These are phyloP conservation scores for Aaosphaeria arxii DNA, from an alignment of 2,329 filamentous ascomycete species.

Conservation along the genomic window DNA sequence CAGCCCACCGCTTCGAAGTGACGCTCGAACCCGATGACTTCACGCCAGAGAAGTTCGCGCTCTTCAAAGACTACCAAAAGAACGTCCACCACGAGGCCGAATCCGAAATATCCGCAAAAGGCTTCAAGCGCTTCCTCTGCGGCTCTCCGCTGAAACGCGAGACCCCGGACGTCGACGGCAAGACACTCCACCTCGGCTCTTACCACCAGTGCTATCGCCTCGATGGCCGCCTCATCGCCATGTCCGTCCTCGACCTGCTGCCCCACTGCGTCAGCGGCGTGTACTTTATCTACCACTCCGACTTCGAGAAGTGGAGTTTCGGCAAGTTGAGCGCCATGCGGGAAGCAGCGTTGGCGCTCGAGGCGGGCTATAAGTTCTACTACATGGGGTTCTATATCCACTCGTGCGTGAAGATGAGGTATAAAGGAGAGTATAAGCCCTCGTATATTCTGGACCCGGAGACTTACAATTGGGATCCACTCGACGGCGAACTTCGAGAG, in stretches of 20 bases:
- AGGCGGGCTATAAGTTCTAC: constrained; percentile 71
- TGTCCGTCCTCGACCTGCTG: constrained; percentile 74
- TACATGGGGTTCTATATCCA: constrained; percentile 86
- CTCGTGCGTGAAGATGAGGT: constrained; percentile 76
- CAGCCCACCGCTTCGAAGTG: constrained; percentile 66
- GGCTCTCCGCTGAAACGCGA: constrained; percentile 60
- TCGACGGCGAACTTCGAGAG: constrained; percentile 53
- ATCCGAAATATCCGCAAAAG: constrained; percentile 55
- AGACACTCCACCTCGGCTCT: constrained; percentile 62
- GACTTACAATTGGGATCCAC: constrained; percentile 58
- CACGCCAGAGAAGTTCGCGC: constrained; percentile 69
- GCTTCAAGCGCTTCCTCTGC: constrained; percentile 74
- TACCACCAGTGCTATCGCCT: constrained; percentile 81
- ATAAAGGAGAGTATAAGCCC: constrained; percentile 77
- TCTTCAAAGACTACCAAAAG: constrained; percentile 74
- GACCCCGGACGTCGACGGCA: constrained; percentile 45
- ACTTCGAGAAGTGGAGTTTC: constrained; percentile 65
- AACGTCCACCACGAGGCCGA: constrained; percentile 67
- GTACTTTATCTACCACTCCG: constrained; percentile 79
- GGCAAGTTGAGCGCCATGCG: constrained; percentile 74
- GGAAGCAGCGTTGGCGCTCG: constrained; percentile 68
- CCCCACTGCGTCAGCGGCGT: constrained; percentile 77
- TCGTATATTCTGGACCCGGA: constrained; percentile 72
- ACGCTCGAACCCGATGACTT: constrained; percentile 69
- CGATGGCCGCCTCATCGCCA: constrained; percentile 71